Percentiles rank a stretch among this genome's conserved stretches.
Conservation (phyloP, 2,329 filamentous ascomycete genomes). For the Lachnellula occidentalis region DNA sequence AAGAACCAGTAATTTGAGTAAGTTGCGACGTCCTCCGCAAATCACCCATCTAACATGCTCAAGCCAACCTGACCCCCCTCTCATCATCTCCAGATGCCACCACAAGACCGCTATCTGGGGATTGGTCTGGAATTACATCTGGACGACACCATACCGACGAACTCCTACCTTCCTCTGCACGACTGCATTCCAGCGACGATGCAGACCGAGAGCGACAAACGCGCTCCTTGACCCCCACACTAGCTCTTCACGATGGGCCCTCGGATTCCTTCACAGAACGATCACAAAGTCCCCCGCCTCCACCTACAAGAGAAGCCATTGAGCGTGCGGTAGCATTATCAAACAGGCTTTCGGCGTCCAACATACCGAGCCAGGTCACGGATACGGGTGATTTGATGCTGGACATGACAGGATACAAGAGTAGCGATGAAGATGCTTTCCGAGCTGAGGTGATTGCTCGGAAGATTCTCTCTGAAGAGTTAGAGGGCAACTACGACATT, state of each 20-base stretch:
- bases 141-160: constrained; percentile 50
- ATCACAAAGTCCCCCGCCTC: constrained; percentile 71
- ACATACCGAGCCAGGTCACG: constrained; percentile 90
- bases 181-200: constrained; percentile 29
- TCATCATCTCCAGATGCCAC: constrained; percentile 48
- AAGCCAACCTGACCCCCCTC: constrained; percentile 42
- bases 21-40: constrained; percentile 5
- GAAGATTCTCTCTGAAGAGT: constrained; percentile 85
- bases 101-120: constrained; percentile 43
- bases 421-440: constrained; percentile 85
- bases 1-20: constrained; percentile 29
- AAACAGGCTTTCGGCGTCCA: constrained; percentile 79
- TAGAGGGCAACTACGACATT: constrained; percentile 94
- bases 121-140: constrained; percentile 40
- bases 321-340: constrained; percentile 80
- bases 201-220: constrained; percentile 32
- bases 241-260: constrained; percentile 19
- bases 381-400: constrained; percentile 93
- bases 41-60: constrained; percentile 13
- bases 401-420: constrained; percentile 96
- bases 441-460: constrained; percentile 89
- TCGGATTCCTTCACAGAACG: constrained; percentile 41
- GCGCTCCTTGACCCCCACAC: constrained; percentile 36
- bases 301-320: constrained; percentile 69
- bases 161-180: constrained; percentile 44